Evolutionary conservation across 306 rosid genomes (phyloP), one percentile per base, ranked within the genome.

Genomic region (Rosa multiflora): DNA sequence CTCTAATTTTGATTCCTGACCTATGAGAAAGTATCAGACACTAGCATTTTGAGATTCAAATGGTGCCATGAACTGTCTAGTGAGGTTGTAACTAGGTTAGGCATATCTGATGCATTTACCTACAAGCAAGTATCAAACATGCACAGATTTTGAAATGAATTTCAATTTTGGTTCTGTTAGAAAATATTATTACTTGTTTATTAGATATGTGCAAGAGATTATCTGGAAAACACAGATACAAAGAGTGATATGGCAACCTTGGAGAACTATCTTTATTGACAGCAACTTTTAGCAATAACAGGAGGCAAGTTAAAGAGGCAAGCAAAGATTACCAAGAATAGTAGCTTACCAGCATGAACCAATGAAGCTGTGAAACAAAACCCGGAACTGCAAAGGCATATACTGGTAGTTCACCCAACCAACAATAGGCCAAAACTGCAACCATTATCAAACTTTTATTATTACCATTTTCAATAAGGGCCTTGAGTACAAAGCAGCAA

Each of bases 361-460:
- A 73, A 84, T 84, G 26, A 82, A 82, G 80, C 91, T 92, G 80
- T 89, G 97, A 85, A 94, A 94, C 78, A 92, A 15, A 82, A 92
- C 99, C 5, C 97, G 93, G 53, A 92, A 81, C 80, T 94, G 97
- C 81, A 77, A 26, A 52, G 98, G 98, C 91, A 94, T 89, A 71
- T 91, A 94, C 81, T 88, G 97, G 91, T 94, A 94, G 88, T 92
- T 94, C 82, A 94, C 81, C 98, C 97, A 92, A 68, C 90, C 93
- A 83, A 94, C 97, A 10, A 94, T 76, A 14, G 98, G 98, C 97
- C 97, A 92, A 82, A 94, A 91, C 97, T 94, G 93, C 89, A 82
- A 20, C 75, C 71, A 71, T 67, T 53, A 76, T 5, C 9, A 64
- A 32, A 63, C 52, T n/a, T 69, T 82, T 62, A 71, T 43, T 67